Conservation (phyloP, 768 basidiomycete genomes). For the Pisolithus orientalis region DNA sequence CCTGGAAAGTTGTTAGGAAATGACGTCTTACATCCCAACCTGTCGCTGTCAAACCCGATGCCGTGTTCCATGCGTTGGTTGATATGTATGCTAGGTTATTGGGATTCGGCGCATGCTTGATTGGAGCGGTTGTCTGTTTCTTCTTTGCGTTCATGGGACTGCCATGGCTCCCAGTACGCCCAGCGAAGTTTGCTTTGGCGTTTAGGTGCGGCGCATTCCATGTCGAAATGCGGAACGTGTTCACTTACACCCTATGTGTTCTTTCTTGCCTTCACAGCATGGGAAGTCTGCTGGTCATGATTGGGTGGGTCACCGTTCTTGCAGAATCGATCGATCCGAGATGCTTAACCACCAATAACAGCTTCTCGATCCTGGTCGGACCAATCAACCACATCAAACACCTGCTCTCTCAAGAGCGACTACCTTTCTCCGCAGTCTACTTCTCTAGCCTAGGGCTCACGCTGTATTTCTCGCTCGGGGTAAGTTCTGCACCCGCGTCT, state of each 20-base stretch:
- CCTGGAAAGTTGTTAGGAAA: background rate
- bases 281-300: constrained; percentile 92
- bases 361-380: constrained; percentile 81
- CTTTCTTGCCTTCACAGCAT: constrained; percentile 40
- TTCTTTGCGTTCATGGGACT: constrained; percentile 83
- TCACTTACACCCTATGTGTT: background rate
- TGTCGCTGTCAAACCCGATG: background rate
- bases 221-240: background rate
- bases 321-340: background rate
- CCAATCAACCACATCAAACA: constrained; percentile 93
- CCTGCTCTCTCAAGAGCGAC: constrained; percentile 69
- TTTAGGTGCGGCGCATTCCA: constrained; percentile 49
- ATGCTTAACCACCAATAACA: constrained; percentile 18
- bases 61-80: background rate
- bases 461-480: constrained; percentile 87
- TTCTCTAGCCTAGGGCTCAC: constrained; percentile 80
- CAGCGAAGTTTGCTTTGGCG: constrained; percentile 86
- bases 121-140: constrained; percentile 92
- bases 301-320: constrained; percentile 54
- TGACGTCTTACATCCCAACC: no score
- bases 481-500: constrained; percentile 30
- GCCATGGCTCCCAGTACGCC: constrained; percentile 61
- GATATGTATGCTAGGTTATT: constrained; percentile 49
- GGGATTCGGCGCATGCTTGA: constrained; percentile 83
- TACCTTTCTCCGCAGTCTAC: constrained; percentile 82